Percentiles rank a stretch among this genome's conserved stretches.
These are phyloP conservation scores for Candida tropicalis DNA, from an alignment of 1,139 yeast species.

Conservation along the genomic window DNA sequence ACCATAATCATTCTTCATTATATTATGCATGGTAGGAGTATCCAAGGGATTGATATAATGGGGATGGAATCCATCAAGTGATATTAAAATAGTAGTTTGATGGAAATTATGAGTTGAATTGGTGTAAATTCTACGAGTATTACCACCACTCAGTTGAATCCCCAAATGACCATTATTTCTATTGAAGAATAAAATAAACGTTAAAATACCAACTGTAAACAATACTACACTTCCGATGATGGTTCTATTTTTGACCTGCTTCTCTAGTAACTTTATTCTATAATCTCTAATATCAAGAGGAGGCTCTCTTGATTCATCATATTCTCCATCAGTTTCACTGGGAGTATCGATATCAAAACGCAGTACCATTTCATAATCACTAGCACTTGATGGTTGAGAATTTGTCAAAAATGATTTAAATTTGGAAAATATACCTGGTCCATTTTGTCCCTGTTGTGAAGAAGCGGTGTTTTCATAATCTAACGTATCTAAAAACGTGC, in stretches of 20 bases:
- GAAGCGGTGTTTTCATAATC: slow-evolving; percentile 24
- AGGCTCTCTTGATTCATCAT: slow-evolving; percentile 9
- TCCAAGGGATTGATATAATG: slow-evolving; percentile 68
- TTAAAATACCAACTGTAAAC: slow-evolving; percentile 9
- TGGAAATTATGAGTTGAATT: slow-evolving; percentile 76
- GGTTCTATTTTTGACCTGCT: slow-evolving; percentile 16
- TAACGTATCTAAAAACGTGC: slow-evolving; percentile 19
- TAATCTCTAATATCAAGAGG: slow-evolving; percentile 16
- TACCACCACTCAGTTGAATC: background rate
- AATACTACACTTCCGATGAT: slow-evolving; percentile 13
- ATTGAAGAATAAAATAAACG: slow-evolving; percentile 11
- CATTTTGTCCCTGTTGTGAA: slow-evolving; percentile 3
- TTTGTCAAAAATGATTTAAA: slow-evolving; percentile 13
- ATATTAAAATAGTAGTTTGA: slow-evolving; percentile 76
- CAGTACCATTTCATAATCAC: slow-evolving; percentile 17
- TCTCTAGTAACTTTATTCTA: slow-evolving; percentile 16
- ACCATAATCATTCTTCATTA: slow-evolving; percentile 58
- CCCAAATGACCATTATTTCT: background rate
- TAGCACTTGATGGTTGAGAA: background rate
- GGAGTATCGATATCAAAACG: slow-evolving; percentile 13
- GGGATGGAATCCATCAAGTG: slow-evolving; percentile 91
- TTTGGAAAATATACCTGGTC: slow-evolving; percentile 9
- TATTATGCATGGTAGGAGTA: slow-evolving; percentile 71
- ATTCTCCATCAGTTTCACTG: slow-evolving; percentile 9
- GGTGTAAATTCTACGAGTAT: slow-evolving; percentile 26